phyloP scores from a whole-genome alignment of 192 early-diverging fungal species.

The Backusella circina region DNA sequence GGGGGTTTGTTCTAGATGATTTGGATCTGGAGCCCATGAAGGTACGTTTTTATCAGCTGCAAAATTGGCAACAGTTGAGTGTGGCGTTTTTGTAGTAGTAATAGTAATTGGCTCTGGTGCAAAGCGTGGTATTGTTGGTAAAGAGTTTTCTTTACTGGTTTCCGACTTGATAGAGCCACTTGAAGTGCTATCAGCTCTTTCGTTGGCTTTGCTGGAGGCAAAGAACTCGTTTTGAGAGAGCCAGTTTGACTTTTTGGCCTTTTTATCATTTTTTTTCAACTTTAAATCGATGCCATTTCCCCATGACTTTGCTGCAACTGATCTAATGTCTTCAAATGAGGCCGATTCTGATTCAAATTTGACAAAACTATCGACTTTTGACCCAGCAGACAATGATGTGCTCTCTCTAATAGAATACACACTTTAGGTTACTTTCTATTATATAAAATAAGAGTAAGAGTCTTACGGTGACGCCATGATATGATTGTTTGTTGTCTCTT shows the following conservation, averaged over 20 bases:
- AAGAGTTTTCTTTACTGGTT: neutral
- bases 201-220: neutral
- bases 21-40: neutral
- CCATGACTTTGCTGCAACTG: neutral
- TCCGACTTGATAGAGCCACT: neutral
- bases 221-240: neutral
- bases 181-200: neutral
- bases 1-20: neutral
- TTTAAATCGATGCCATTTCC: neutral
- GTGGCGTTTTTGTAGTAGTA: neutral
- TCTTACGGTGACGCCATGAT: neutral
- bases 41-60: neutral
- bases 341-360: neutral
- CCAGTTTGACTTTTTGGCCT: neutral
- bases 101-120: neutral
- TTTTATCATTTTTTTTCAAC: neutral
- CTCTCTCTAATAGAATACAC: neutral
- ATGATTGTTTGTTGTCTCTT: neutral
- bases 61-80: neutral
- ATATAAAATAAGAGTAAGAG: neutral
- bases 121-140: neutral
- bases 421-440: neutral
- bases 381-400: neutral
- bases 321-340: constrained; percentile 9
- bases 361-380: neutral